Evolutionary conservation across 179 eudicot genomes (phyloP), one percentile per base, ranked within the genome.

Genomic region (Beta macrorhiza): DNA sequence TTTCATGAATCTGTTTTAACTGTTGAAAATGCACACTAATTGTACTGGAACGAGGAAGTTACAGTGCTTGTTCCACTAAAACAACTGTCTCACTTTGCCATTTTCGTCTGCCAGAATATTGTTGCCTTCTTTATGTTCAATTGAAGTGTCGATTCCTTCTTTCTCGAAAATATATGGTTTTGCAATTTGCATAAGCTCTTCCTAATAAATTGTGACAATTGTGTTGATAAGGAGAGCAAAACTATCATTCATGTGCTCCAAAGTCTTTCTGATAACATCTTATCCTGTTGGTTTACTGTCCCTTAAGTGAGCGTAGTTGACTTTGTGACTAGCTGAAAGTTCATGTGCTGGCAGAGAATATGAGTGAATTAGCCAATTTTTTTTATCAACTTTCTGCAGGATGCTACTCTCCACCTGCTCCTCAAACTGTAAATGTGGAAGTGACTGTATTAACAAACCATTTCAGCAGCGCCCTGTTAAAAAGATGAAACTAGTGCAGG

Each of bases 341-440:
- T 82, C 25, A 15, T 62, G 22, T 51, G 73, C 55, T 70, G 63
- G 64, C 52, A 9, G n/a, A 42, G 70, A 53, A 61, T 45, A 17
- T 58, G 67, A 75, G 45, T 68, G 62, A 44, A 49, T 75, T 79
- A 12, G 16, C 19, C 51, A 12, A 52, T 47, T 71, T 47, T 52
- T 53, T 81, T 64, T 49, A 37, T 37, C 42, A 37, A 37, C 42
- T 76, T 80, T 72, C 49, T 89, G 80, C 88, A 94, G 99, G 85
- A 94, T 96, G 98, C 89, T 96, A 72, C 87, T 86, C 79, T 92
- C 99, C 11, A 90, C 93, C 86, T 96, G 99, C 89, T 92, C 98
- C 51, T 87, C 97, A 7, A 90, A 91, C 77, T 96, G 99, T 88
- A 92, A 91, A 88, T 96, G 99, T 85, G 97, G 92, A 78, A 84